A percentile compares a stretch with the other conserved stretches of the same genome.
Conservation (phyloP, 768 basidiomycete genomes). For the Rossbeevera mucosa region DNA sequence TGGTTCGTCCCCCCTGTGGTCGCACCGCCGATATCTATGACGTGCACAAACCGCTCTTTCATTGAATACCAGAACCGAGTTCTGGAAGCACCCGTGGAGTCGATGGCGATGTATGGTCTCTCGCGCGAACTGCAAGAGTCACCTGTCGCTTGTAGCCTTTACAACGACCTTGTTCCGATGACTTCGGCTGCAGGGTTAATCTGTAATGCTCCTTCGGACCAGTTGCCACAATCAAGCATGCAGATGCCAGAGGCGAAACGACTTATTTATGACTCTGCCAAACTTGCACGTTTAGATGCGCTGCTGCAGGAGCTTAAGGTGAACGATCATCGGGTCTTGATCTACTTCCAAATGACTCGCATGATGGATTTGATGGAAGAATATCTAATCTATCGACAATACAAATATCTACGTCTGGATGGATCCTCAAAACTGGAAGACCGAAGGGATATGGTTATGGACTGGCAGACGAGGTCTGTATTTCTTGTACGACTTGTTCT, state of each 20-base stretch:
- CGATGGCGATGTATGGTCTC: slow-evolving; percentile 79
- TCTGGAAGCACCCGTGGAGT: slow-evolving; percentile 67
- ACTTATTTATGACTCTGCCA: slow-evolving; percentile 93
- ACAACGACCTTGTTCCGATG: slow-evolving; percentile 50
- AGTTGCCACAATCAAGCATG: slow-evolving; percentile 80
- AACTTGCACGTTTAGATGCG: slow-evolving; percentile 84
- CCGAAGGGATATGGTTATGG: slow-evolving; percentile 97
- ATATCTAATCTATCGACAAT: slow-evolving; percentile 93
- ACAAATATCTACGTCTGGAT: slow-evolving; percentile 90
- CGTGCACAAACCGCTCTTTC: slow-evolving; percentile 75
- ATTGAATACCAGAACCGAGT: slow-evolving; percentile 60
- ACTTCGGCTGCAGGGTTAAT: slow-evolving; percentile 67
- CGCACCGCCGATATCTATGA: slow-evolving; percentile 75
- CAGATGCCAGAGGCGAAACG: slow-evolving; percentile 93
- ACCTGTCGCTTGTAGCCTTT: slow-evolving; percentile 43
- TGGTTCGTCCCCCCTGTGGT: slow-evolving; percentile 85
- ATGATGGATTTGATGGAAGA: slow-evolving; percentile 99
- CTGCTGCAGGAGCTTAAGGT: slow-evolving; percentile 90
- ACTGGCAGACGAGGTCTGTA: slow-evolving; percentile 93
- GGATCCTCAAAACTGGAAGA: slow-evolving; percentile 94
- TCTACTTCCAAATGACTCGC: slow-evolving; percentile 99
- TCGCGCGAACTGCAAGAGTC: slow-evolving; percentile 63
- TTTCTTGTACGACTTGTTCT: neutral
- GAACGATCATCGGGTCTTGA: slow-evolving; percentile 87
- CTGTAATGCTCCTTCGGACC: slow-evolving; percentile 57